Evolutionary conservation across 139 green algal species (phyloP).

Genomic region (Volvox africanus): DNA sequence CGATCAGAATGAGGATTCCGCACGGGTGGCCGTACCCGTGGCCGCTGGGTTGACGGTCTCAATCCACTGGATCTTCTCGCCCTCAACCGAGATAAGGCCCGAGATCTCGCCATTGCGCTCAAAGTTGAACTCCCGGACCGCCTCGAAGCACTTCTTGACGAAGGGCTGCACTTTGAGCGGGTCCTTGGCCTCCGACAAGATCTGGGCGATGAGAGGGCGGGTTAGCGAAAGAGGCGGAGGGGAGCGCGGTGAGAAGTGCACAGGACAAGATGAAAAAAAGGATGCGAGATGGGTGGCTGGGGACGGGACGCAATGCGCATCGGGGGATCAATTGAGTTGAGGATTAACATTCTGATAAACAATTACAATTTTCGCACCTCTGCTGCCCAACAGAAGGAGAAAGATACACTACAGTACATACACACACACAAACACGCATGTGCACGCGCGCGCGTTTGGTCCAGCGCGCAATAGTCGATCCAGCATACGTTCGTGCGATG

Average conservation of each 20-base stretch:
- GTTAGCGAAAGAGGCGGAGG: background rate
- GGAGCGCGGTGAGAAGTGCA: background rate
- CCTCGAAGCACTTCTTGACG: conserved; percentile 90
- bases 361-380: too few species aligned
- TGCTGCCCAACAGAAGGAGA: too few species aligned
- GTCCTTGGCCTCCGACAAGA: conserved; percentile 81
- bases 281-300: too few species aligned
- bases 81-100: conserved; percentile 68
- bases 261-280: too few species aligned
- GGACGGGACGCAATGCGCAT: background rate
- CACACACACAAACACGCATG: too few species aligned
- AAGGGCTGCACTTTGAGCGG: conserved; percentile 81
- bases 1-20: too few species aligned
- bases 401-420: too few species aligned
- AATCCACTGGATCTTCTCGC: conserved; percentile 79
- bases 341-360: background rate
- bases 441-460: too few species aligned
- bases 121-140: conserved; percentile 76
- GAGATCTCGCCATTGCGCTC: conserved; percentile 65
- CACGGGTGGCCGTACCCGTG: conserved; percentile 40
- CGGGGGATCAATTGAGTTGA: background rate
- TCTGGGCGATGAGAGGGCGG: conserved; percentile 48
- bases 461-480: too few species aligned
- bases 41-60: conserved; percentile 74
- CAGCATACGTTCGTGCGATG: too few species aligned